Evolutionary conservation across 202 grass and related monocot species (phyloP).

Genomic region (Bolboschoenoplectus hybrid): DNA sequence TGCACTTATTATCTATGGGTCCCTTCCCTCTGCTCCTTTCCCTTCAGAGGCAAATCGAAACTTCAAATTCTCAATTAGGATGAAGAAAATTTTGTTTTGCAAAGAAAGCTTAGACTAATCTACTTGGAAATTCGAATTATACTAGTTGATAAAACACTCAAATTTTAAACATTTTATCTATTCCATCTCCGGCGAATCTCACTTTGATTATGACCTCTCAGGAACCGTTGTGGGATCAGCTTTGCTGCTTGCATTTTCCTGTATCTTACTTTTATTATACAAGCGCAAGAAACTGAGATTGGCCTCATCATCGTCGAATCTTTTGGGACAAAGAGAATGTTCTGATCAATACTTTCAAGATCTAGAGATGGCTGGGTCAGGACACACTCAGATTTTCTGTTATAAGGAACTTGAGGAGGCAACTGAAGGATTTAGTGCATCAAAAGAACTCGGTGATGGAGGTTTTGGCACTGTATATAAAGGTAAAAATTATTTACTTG

Average conservation of each 20-base stretch:
- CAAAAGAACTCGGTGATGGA: slow-evolving; percentile 79
- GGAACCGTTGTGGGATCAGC: not conserved
- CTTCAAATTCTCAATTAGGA: not conserved
- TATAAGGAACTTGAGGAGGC: slow-evolving; percentile 76
- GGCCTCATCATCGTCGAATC: slow-evolving; percentile 9
- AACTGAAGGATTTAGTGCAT: slow-evolving; percentile 70
- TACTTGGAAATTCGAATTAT: not conserved
- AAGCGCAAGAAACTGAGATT: slow-evolving; percentile 47
- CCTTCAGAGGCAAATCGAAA: not conserved
- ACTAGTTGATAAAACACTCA: not conserved
- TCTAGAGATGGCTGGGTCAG: slow-evolving; percentile 47
- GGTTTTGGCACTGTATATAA: slow-evolving; percentile 87
- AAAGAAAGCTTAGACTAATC: not conserved
- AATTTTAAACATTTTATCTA: not conserved
- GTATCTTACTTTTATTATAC: slow-evolving; percentile 27
- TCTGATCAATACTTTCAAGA: slow-evolving; percentile 54
- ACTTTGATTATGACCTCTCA: not conserved
- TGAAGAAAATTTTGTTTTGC: not conserved
- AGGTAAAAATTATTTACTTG: slow-evolving; percentile 43
- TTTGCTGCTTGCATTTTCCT: not conserved
- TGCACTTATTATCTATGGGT: not conserved
- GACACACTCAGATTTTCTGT: slow-evolving; percentile 60
- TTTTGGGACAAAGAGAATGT: slow-evolving; percentile 36
- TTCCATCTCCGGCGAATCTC: not conserved
- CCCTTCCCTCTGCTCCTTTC: not conserved